Conservation (phyloP, 306 rosid genomes). For the Vicia villosa region DNA sequence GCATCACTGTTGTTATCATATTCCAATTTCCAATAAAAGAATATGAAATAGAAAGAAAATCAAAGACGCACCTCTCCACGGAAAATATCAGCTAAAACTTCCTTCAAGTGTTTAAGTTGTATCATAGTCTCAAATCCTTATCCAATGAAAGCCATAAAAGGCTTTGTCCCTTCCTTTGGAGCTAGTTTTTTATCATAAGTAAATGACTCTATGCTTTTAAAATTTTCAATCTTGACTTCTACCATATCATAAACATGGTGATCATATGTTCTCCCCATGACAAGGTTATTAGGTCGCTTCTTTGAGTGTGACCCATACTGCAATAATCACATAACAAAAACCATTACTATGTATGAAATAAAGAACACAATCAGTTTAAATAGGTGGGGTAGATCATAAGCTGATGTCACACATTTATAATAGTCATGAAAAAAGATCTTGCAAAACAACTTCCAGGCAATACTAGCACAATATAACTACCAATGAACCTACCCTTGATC, state of each 20-base stretch:
- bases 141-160: constrained; percentile 76
- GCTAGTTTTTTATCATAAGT: constrained; percentile 72
- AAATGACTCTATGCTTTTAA: constrained; percentile 65
- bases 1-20: constrained; percentile 6
- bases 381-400: too few relatives aligned
- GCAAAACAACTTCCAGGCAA: too few relatives aligned
- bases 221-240: constrained; percentile 91
- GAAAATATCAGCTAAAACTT: constrained; percentile 78
- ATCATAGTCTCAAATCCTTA: constrained; percentile 81
- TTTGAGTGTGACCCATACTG: constrained; percentile 97
- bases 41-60: neutral
- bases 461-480: too few relatives aligned
- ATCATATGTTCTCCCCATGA: constrained; percentile 84
- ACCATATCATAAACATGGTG: constrained; percentile 84
- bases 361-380: constrained; percentile 3
- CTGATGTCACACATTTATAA: too few relatives aligned
- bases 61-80: constrained; percentile 73
- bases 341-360: neutral
- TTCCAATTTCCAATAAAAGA: neutral
- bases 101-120: constrained; percentile 84
- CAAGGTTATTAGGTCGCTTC: constrained; percentile 92
- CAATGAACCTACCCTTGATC: too few relatives aligned
- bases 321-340: constrained; percentile 41
- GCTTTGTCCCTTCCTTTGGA: constrained; percentile 82
- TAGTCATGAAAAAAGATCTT: too few relatives aligned